Conservation (phyloP, 2,329 filamentous ascomycete species). For the Trichoderma brevicompactum region DNA sequence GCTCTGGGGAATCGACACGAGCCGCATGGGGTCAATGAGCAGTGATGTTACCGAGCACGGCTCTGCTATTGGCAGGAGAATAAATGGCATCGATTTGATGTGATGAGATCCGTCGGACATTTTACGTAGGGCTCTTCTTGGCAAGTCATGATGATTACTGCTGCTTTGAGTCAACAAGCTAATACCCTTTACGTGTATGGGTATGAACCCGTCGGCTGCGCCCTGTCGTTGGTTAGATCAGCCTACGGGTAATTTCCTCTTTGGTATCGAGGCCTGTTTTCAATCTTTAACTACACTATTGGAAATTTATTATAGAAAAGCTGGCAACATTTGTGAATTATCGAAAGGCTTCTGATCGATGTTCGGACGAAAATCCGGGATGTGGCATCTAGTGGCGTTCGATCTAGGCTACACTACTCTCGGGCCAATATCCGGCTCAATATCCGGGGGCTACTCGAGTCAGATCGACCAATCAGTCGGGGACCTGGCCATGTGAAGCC, state of each 20-base stretch:
- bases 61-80: not conserved
- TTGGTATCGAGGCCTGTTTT: not conserved
- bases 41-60: not conserved
- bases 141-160: not conserved
- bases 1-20: constrained; percentile 22
- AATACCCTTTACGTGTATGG: not conserved
- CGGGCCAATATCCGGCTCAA: constrained; percentile 25
- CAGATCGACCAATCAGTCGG: constrained; percentile 10
- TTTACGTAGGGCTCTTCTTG: not conserved
- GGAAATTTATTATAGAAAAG: not conserved
- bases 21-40: not conserved
- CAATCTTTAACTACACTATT: not conserved
- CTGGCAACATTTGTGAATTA: not conserved
- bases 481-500: not conserved
- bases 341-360: not conserved
- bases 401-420: constrained; percentile 7
- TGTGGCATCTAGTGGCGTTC: constrained; percentile 19
- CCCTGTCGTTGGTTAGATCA: not conserved
- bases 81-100: not conserved
- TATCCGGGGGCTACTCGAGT: constrained; percentile 2
- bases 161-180: not conserved
- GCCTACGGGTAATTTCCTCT: constrained; percentile 14
- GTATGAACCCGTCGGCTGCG: not conserved
- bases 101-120: constrained; percentile 18
- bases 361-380: constrained; percentile 22